These are phyloP conservation scores for Cubamyces lactineus DNA, from an alignment of 768 basidiomycete genomes.

Conservation along the genomic window DNA sequence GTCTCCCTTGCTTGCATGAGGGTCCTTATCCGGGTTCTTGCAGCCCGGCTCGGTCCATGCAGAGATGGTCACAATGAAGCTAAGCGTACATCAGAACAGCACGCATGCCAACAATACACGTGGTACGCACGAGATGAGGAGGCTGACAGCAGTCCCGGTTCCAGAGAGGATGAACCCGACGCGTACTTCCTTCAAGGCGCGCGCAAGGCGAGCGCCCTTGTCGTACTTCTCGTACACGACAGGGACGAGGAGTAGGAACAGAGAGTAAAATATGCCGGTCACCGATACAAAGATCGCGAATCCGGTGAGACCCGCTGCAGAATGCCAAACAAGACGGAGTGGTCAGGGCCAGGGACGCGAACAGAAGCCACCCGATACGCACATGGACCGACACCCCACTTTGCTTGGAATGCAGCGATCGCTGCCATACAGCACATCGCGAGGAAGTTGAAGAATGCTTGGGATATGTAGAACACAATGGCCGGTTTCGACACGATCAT, in stretches of 20 bases:
- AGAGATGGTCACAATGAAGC: constrained; percentile 77
- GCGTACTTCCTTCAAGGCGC: constrained; percentile 81
- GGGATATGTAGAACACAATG: constrained; percentile 73
- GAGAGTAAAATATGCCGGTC: constrained; percentile 68
- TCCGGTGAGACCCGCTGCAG: constrained; percentile 79
- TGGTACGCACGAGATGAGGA: constrained; percentile 75
- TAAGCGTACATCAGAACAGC: constrained; percentile 33
- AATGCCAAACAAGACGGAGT: constrained; percentile 2
- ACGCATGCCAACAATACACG: background rate
- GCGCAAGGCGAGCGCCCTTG: constrained; percentile 73
- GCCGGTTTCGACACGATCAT: constrained; percentile 88
- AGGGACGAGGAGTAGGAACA: constrained; percentile 76
- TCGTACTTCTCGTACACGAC: constrained; percentile 87
- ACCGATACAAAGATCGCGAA: constrained; percentile 85
- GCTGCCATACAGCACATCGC: constrained; percentile 91
- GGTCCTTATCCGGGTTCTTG: constrained; percentile 82
- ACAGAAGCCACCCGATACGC: constrained; percentile 37
- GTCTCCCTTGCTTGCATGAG: constrained; percentile 66
- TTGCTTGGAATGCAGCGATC: constrained; percentile 86
- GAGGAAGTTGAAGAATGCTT: constrained; percentile 93
- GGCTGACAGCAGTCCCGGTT: constrained; percentile 61
- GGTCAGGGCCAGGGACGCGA: background rate
- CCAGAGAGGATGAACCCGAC: constrained; percentile 83
- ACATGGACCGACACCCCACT: constrained; percentile 87
- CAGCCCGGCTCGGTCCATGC: constrained; percentile 91